Percentiles rank a stretch among this genome's conserved stretches.
Conservation (phyloP, 441 rosid genomes). For the Eugenia klotzschiana region DNA sequence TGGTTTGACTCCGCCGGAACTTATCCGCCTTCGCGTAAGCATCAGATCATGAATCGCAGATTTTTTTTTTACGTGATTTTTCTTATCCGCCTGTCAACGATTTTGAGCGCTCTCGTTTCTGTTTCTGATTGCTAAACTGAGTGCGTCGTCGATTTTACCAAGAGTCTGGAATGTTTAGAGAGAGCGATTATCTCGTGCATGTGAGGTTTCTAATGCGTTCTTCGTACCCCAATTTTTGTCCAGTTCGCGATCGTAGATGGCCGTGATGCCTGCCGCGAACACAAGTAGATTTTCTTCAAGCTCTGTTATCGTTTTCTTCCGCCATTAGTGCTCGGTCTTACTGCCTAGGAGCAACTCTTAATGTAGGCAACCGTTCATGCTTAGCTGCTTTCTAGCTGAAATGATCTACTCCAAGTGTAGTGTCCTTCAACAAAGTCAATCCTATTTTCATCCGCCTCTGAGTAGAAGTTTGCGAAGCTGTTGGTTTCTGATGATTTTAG, state of each 20-base stretch:
- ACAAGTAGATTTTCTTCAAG: not conserved
- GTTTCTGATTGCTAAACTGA: not conserved
- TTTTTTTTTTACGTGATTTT: not conserved
- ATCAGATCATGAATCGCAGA: not conserved
- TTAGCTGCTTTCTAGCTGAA: not conserved
- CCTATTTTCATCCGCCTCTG: not conserved
- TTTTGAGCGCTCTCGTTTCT: not conserved
- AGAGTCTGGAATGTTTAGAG: not conserved
- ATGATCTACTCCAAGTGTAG: not conserved
- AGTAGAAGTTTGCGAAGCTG: not conserved
- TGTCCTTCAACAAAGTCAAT: not conserved
- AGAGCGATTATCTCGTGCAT: not conserved
- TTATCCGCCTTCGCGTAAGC: conserved; percentile 2
- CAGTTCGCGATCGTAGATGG: not conserved
- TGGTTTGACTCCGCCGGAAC: not conserved
- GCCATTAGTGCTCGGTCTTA: not conserved
- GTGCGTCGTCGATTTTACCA: not conserved
- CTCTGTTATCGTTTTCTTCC: not conserved
- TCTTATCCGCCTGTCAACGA: not conserved
- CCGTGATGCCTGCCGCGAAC: not conserved
- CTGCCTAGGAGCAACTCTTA: not conserved
- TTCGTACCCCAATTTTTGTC: not conserved
- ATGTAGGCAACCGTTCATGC: not conserved
- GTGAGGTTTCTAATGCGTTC: not conserved
- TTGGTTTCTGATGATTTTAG: not conserved